phyloP scores from a whole-genome alignment of 2,329 filamentous ascomycete species.

The Alternaria burnsii region DNA sequence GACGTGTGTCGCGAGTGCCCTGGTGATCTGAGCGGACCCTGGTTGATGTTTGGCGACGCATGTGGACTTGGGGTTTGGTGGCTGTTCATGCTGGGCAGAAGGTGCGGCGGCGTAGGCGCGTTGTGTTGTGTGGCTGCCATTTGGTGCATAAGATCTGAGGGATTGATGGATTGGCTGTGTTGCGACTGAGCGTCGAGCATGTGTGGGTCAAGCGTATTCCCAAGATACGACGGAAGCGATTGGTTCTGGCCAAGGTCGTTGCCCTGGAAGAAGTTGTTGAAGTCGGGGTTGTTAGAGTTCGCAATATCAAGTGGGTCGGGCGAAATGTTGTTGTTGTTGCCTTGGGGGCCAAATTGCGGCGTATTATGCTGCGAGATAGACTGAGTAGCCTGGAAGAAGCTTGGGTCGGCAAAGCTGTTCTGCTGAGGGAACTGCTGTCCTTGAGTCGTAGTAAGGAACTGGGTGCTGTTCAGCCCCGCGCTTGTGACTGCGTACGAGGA shows the following conservation, averaged over 20 bases:
- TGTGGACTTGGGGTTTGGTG: slow-evolving; percentile 63
- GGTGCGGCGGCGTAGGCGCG: slow-evolving; percentile 64
- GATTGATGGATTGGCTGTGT: slow-evolving; percentile 56
- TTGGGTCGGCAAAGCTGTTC: slow-evolving; percentile 52
- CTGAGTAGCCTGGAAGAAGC: slow-evolving; percentile 52
- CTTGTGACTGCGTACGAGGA: slow-evolving; percentile 41
- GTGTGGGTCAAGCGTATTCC: slow-evolving; percentile 55
- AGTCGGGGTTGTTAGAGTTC: slow-evolving; percentile 36
- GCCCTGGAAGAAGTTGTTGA: slow-evolving; percentile 66
- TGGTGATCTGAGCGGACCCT: slow-evolving; percentile 61
- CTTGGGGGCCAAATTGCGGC: slow-evolving; percentile 51
- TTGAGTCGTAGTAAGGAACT: slow-evolving; percentile 59
- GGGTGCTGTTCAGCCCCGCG: slow-evolving; percentile 49
- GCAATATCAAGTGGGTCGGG: slow-evolving; percentile 49
- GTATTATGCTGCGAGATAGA: slow-evolving; percentile 65
- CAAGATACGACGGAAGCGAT: slow-evolving; percentile 67
- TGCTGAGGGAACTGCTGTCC: slow-evolving; percentile 54
- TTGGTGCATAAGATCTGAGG: slow-evolving; percentile 57
- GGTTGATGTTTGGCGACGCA: slow-evolving; percentile 62
- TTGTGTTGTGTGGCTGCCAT: slow-evolving; percentile 62
- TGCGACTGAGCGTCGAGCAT: slow-evolving; percentile 52
- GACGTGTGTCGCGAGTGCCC: slow-evolving; percentile 68
- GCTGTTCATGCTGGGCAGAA: slow-evolving; percentile 62
- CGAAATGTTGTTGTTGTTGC: slow-evolving; percentile 48
- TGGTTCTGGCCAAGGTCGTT: slow-evolving; percentile 63